A percentile compares a stretch with the other conserved stretches of the same genome.
Evolutionary conservation across 2,329 filamentous ascomycete genomes (phyloP).

Genomic region (Neonectria coccinea): DNA sequence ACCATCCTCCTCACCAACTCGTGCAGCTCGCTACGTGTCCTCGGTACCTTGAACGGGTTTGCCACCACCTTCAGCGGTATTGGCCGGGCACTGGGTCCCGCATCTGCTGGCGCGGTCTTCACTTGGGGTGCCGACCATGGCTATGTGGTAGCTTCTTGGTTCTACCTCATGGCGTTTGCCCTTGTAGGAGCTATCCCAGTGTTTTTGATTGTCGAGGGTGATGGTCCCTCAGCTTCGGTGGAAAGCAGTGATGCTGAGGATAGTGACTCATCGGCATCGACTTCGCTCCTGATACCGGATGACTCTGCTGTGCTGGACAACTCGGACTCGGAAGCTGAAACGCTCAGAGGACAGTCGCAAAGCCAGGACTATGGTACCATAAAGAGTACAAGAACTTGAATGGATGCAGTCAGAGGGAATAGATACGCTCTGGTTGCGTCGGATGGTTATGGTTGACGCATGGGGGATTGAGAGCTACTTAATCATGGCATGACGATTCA

Average conservation of each 20-base stretch:
- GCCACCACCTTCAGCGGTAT: constrained; percentile 86
- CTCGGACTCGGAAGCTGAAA: constrained; percentile 37
- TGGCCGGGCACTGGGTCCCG: constrained; percentile 83
- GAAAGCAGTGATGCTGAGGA: constrained; percentile 50
- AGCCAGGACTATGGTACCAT: constrained; percentile 40
- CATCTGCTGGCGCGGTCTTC: constrained; percentile 78
- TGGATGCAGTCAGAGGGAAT: not conserved
- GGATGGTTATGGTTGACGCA: too few species aligned
- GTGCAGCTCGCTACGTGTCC: constrained; percentile 75
- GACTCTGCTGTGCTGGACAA: constrained; percentile 38
- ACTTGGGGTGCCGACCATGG: constrained; percentile 80
- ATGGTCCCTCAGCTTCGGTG: constrained; percentile 66
- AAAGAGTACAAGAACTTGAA: not conserved
- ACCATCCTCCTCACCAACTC: constrained; percentile 94
- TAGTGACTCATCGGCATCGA: constrained; percentile 31
- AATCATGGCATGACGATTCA: not conserved
- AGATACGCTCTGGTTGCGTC: constrained; percentile 1
- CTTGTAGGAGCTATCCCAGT: constrained; percentile 76
- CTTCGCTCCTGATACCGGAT: constrained; percentile 38
- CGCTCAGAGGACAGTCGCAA: constrained; percentile 22
- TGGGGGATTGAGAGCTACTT: not conserved
- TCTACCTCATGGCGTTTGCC: constrained; percentile 75
- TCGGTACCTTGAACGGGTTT: constrained; percentile 92
- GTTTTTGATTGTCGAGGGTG: constrained; percentile 79
- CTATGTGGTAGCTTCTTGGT: constrained; percentile 85